Percentiles rank a stretch among this genome's conserved stretches.
Conservation (phyloP, 2,329 filamentous ascomycete species). For the Apiospora aurea region DNA sequence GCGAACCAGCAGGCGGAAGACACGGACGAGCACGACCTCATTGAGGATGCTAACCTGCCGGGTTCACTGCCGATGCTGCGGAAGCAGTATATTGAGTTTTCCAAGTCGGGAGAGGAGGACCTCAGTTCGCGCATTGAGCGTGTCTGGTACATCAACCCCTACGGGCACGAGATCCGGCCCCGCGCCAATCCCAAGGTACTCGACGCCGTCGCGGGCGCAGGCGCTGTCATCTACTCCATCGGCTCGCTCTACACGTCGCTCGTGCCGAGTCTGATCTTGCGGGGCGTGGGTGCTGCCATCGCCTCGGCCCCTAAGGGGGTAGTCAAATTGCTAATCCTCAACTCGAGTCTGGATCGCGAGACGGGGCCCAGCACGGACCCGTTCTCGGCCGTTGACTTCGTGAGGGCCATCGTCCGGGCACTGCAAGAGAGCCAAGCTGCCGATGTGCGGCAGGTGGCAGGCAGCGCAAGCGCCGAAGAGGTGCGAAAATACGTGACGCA, state of each 20-base stretch:
- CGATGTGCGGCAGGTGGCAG: neutral
- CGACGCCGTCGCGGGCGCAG: constrained; percentile 67
- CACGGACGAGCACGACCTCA: constrained; percentile 64
- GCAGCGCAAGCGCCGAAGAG: constrained; percentile 39
- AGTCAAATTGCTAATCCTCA: constrained; percentile 84
- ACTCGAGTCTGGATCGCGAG: constrained; percentile 85
- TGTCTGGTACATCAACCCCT: constrained; percentile 98
- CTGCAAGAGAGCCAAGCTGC: constrained; percentile 70
- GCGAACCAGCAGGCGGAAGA: constrained; percentile 51
- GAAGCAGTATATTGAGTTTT: constrained; percentile 82
- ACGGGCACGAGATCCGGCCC: constrained; percentile 93
- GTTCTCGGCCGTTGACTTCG: constrained; percentile 81
- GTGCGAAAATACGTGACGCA: constrained; percentile 81
- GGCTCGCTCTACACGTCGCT: constrained; percentile 94
- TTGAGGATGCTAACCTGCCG: constrained; percentile 82
- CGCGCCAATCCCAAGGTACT: constrained; percentile 83
- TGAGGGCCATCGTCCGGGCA: constrained; percentile 79
- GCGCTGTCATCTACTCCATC: constrained; percentile 86
- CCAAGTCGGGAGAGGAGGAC: constrained; percentile 77
- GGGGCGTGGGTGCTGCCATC: constrained; percentile 72
- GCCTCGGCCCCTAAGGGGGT: constrained; percentile 45
- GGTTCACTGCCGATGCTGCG: constrained; percentile 82
- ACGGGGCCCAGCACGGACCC: constrained; percentile 73
- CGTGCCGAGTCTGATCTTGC: constrained; percentile 80
- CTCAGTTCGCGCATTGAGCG: constrained; percentile 79